Conservation (phyloP, 257 asterid species). For the Rauvolfia tetraphylla region DNA sequence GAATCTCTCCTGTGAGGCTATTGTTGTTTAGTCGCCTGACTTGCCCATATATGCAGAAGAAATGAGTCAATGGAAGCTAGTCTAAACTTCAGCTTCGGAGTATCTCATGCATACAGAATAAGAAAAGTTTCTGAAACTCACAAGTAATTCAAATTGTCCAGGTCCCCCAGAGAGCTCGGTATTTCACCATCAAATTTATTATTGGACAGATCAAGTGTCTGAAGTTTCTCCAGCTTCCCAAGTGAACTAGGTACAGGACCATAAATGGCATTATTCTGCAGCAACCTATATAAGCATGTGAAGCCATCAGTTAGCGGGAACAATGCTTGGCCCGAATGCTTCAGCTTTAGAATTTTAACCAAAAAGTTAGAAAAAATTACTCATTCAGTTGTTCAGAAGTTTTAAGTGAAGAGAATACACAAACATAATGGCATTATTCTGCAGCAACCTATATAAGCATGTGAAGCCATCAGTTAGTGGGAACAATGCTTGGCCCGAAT, state of each 20-base stretch:
- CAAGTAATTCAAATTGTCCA: slow-evolving; percentile 76
- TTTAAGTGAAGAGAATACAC: background rate
- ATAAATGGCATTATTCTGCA: slow-evolving; percentile 83
- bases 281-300: slow-evolving; percentile 46
- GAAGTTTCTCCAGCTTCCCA: slow-evolving; percentile 75
- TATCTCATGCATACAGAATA: background rate
- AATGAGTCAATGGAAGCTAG: slow-evolving; percentile 17
- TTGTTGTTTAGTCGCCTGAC: slow-evolving; percentile 95
- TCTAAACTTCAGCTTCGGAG: background rate
- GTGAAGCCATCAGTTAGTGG: slow-evolving; percentile 8
- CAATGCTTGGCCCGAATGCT: background rate
- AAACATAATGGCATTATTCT: slow-evolving; percentile 66
- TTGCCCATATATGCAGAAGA: slow-evolving; percentile 36
- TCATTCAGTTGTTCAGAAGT: background rate
- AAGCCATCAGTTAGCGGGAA: slow-evolving; percentile 8
- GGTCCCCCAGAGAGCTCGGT: slow-evolving; percentile 67
- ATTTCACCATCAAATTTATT: slow-evolving; percentile 67
- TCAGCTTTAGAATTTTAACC: background rate
- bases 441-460: slow-evolving; percentile 62
- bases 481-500: background rate
- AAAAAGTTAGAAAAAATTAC: background rate
- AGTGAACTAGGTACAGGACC: slow-evolving; percentile 72
- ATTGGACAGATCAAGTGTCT: slow-evolving; percentile 83
- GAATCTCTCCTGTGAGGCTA: slow-evolving; percentile 70
- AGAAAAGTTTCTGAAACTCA: slow-evolving; percentile 39